phyloP scores from a whole-genome alignment of 2,329 filamentous ascomycete genomes.

The Paecilomyces niveus region DNA sequence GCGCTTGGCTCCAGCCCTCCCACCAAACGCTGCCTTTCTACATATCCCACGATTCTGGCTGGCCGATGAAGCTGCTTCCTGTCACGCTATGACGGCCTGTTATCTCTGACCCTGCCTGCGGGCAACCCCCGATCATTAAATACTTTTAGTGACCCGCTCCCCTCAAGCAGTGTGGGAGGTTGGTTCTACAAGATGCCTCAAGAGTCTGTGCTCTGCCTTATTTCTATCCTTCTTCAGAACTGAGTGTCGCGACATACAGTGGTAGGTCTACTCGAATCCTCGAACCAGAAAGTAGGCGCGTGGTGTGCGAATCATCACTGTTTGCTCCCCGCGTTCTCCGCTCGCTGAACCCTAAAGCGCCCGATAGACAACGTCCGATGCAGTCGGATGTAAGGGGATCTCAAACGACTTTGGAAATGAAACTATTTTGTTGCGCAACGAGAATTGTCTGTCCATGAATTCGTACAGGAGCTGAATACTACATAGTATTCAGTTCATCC shows the following conservation, averaged over 20 bases:
- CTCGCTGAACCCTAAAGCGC: background rate
- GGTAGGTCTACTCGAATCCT: background rate
- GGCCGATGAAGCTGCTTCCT: background rate
- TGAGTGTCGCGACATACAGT: background rate
- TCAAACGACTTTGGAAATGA: background rate
- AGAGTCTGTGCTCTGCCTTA: background rate
- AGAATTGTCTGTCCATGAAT: background rate
- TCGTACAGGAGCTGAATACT: background rate
- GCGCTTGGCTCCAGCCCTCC: background rate
- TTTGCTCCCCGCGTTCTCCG: background rate
- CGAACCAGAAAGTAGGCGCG: background rate
- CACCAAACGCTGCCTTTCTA: no score
- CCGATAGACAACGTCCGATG: background rate
- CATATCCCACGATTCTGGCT: background rate
- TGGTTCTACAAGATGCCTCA: background rate
- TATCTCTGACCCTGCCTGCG: background rate
- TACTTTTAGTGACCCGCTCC: background rate
- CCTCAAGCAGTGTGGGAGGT: background rate
- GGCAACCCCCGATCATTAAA: background rate
- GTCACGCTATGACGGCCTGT: background rate
- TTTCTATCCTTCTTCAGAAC: background rate
- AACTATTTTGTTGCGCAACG: background rate
- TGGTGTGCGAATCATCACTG: background rate
- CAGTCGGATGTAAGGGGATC: background rate
- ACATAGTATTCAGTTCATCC: constrained; percentile 1